Conservation (phyloP, 2,329 filamentous ascomycete genomes). For the Incumbomyces lentus region DNA sequence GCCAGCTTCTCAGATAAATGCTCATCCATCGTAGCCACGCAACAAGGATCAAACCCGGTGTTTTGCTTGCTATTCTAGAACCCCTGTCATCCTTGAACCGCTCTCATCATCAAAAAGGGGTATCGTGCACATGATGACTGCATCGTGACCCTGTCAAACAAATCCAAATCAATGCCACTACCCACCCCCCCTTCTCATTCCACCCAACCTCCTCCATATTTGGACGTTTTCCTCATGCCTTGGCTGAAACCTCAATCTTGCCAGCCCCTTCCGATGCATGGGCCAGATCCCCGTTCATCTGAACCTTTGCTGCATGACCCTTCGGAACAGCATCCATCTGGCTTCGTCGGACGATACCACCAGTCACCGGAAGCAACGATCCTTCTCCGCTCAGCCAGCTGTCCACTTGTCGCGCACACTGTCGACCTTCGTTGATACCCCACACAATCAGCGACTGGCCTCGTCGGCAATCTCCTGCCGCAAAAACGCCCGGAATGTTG, state of each 20-base stretch:
- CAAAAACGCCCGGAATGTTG: slow-evolving; percentile 79
- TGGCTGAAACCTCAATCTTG: background rate
- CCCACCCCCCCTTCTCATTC: background rate
- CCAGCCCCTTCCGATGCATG: slow-evolving; percentile 13
- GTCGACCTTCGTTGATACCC: slow-evolving; percentile 96
- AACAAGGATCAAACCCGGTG: too few relatives aligned
- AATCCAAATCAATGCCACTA: background rate
- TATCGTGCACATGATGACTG: slow-evolving; percentile 5
- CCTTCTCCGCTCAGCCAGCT: slow-evolving; percentile 66
- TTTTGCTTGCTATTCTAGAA: background rate
- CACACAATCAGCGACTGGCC: slow-evolving; percentile 95
- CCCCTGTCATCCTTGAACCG: background rate
- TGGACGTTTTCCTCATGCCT: too few relatives aligned
- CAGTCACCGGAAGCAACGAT: slow-evolving; percentile 76
- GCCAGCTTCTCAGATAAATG: too few relatives aligned
- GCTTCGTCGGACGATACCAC: slow-evolving; percentile 79
- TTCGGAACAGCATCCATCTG: slow-evolving; percentile 38
- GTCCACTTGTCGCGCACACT: slow-evolving; percentile 86
- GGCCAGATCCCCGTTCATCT: slow-evolving; percentile 16
- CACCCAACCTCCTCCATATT: too few relatives aligned
- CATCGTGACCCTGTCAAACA: slow-evolving; percentile 1
- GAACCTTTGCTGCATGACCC: slow-evolving; percentile 11
- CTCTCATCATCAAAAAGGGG: slow-evolving; percentile 3
- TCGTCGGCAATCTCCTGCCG: slow-evolving; percentile 87
- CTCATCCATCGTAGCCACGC: too few relatives aligned